Evolutionary conservation across 2,329 filamentous ascomycete genomes (phyloP).

Genomic region (Zymoseptoria ardabiliae): DNA sequence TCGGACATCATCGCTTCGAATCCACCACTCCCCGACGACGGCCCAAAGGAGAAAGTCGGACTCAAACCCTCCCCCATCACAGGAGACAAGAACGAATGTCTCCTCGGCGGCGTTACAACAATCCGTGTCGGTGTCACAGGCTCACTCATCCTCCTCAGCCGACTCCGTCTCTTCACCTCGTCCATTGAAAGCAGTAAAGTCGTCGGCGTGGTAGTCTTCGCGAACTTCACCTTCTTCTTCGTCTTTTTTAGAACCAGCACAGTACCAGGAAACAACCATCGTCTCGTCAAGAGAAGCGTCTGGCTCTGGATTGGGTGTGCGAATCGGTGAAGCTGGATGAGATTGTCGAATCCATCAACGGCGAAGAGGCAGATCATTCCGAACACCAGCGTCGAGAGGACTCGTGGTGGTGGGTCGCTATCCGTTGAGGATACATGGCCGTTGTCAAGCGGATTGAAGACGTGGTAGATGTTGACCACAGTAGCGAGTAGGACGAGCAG

Average conservation of each 20-base stretch:
- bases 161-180: not conserved
- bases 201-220: not conserved
- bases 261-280: slow-evolving; percentile 3
- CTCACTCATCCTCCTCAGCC: not conserved
- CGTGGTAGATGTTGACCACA: not conserved
- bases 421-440: not conserved
- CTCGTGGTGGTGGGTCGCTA: not conserved
- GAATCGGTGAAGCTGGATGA: slow-evolving; percentile 6
- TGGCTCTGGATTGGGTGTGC: slow-evolving; percentile 11
- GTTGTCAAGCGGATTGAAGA: not conserved
- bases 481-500: not conserved
- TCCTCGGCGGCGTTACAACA: not conserved
- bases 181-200: not conserved
- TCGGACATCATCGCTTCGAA: not conserved
- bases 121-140: not conserved
- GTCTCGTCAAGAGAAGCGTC: slow-evolving; percentile 10
- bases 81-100: not conserved
- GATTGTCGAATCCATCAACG: slow-evolving; percentile 11
- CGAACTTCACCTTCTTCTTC: not conserved
- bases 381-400: not conserved
- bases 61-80: not conserved
- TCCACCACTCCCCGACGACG: not conserved
- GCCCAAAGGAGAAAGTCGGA: not conserved
- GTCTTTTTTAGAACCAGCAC: not conserved
- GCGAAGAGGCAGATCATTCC: not conserved